phyloP scores from a whole-genome alignment of 306 rosid species.

The Prunus padus region DNA sequence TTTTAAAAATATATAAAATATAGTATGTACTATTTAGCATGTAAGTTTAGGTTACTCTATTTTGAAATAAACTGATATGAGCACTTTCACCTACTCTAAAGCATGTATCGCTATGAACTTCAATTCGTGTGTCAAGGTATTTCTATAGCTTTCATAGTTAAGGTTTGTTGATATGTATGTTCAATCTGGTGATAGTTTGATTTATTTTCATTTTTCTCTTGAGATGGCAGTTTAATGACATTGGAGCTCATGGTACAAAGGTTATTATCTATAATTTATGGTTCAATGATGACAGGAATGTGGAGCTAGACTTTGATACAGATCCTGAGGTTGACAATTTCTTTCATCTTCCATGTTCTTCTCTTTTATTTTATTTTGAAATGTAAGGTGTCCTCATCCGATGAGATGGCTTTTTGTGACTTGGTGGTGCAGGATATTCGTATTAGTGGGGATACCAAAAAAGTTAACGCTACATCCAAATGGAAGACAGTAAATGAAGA shows the following conservation, averaged over 20 bases:
- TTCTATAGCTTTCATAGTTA: background rate
- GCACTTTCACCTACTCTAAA: background rate
- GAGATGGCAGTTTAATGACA: constrained; percentile 67
- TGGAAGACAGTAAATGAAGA: constrained; percentile 53
- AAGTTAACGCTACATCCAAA: constrained; percentile 21
- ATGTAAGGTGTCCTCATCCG: constrained; percentile 10
- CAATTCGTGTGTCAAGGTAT: background rate
- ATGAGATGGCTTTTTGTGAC: constrained; percentile 18
- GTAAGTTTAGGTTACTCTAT: constrained; percentile 7
- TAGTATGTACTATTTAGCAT: background rate
- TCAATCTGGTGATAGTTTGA: background rate
- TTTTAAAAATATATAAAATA: no score
- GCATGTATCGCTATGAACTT: background rate
- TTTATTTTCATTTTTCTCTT: background rate
- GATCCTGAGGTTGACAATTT: constrained; percentile 61
- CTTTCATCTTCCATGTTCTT: constrained; percentile 7
- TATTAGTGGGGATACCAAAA: constrained; percentile 57
- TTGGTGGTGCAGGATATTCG: constrained; percentile 69
- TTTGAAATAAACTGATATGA: background rate
- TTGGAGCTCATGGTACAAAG: constrained; percentile 88
- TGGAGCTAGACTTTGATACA: constrained; percentile 69
- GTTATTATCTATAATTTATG: constrained; percentile 86
- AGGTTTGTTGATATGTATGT: background rate
- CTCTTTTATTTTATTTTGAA: constrained; percentile 2
- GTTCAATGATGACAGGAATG: constrained; percentile 59